Evolutionary conservation across 371 early-diverging fungal genomes (phyloP).

Genomic region (Mortierella sp.): DNA sequence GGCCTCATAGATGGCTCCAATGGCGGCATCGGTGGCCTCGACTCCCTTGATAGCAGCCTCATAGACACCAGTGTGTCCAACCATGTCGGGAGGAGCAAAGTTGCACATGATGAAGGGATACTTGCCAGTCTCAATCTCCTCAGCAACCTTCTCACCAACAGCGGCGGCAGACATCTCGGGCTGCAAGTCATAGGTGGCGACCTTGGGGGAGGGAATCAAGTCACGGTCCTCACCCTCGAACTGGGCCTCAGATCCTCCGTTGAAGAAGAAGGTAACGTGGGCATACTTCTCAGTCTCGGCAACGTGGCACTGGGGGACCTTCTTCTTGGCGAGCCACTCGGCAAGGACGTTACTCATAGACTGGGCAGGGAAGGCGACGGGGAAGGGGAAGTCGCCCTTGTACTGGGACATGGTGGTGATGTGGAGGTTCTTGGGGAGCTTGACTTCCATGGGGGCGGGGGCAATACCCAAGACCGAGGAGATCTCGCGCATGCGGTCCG

Average conservation of each 20-base stretch:
- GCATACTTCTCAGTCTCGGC: slow-evolving; percentile 99
- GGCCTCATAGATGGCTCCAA: slow-evolving; percentile 94
- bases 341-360: slow-evolving; percentile 97
- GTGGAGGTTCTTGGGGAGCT: slow-evolving; percentile 82
- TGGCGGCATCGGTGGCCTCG: slow-evolving; percentile 94
- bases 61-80: slow-evolving; percentile 99
- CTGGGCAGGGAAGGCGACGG: slow-evolving; percentile 95
- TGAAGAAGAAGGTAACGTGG: slow-evolving; percentile 99
- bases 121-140: slow-evolving; percentile 80
- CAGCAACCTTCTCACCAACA: slow-evolving; percentile 94
- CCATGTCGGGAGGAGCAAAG: slow-evolving; percentile 99
- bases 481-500: slow-evolving; percentile 99
- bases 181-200: slow-evolving; percentile 97
- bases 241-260: slow-evolving; percentile 97
- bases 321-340: slow-evolving; percentile 93
- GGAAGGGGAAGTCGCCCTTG: slow-evolving; percentile 95
- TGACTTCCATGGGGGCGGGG: slow-evolving; percentile 89
- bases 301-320: slow-evolving; percentile 94
- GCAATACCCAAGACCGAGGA: slow-evolving; percentile 88
- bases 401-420: slow-evolving; percentile 99
- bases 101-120: slow-evolving; percentile 99
- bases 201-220: slow-evolving; percentile 94
- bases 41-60: slow-evolving; percentile 96
- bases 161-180: slow-evolving; percentile 96
- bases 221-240: slow-evolving; percentile 92